Evolutionary conservation across 2,329 filamentous ascomycete genomes (phyloP).

Genomic region (Colletotrichum spinosum): DNA sequence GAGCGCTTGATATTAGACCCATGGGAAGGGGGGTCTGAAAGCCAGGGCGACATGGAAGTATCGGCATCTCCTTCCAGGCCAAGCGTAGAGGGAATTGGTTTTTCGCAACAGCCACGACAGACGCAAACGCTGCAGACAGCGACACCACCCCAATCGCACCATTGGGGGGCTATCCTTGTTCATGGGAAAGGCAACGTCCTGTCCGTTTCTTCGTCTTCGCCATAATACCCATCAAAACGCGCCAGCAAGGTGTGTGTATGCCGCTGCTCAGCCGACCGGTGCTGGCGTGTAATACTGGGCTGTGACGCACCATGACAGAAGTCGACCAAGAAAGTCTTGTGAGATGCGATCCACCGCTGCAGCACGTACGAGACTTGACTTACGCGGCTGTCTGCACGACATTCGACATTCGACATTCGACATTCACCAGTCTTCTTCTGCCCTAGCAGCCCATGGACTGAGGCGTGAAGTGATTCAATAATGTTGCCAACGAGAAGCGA

Average conservation of each 20-base stretch:
- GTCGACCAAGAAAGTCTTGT: background rate
- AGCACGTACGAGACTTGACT: background rate
- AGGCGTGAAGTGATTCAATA: too few species aligned
- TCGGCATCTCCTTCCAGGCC: background rate
- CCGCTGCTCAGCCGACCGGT: constrained; percentile 9
- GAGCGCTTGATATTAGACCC: constrained; percentile 8
- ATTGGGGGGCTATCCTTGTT: too few species aligned
- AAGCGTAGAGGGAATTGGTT: constrained; percentile 3
- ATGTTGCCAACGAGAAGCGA: background rate
- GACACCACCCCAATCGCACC: too few species aligned
- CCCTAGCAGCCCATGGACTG: background rate
- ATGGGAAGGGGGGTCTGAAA: constrained; percentile 5
- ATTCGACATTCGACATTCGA: too few species aligned
- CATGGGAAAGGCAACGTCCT: too few species aligned
- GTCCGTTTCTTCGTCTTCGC: constrained; percentile 4
- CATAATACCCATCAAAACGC: constrained; percentile 6
- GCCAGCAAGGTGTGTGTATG: constrained; percentile 4
- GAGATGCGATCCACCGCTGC: constrained; percentile 2
- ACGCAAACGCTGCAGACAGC: too few species aligned
- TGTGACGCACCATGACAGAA: constrained; percentile 21
- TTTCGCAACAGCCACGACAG: too few species aligned
- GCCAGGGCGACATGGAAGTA: constrained; percentile 3
- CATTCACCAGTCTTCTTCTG: background rate
- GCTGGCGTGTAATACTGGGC: constrained; percentile 22
- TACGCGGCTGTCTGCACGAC: background rate